These are phyloP conservation scores for Cyclospora cayetanensis DNA, from an alignment of 169 alveolate species.

Conservation along the genomic window DNA sequence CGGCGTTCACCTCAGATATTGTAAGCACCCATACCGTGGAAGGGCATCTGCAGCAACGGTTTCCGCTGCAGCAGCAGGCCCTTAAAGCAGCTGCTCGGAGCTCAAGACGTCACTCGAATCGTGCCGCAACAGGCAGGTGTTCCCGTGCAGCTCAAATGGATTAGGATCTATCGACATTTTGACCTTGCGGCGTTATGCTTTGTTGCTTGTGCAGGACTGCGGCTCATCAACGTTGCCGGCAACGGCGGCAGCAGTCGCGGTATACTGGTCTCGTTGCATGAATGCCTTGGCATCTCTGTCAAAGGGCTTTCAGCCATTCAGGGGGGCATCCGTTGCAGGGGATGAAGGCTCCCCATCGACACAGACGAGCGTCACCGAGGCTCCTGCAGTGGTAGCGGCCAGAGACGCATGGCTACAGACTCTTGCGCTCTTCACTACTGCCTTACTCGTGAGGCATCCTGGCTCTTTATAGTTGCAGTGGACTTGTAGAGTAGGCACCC, in stretches of 20 bases:
- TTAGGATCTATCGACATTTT: too few relatives aligned
- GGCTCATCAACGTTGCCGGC: neutral
- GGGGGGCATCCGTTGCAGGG: neutral
- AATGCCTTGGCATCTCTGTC: conserved; percentile 57
- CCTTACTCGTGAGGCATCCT: conserved; percentile 40
- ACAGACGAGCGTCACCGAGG: neutral
- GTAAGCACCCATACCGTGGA: neutral
- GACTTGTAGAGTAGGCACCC: too few relatives aligned
- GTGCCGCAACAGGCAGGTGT: too few relatives aligned
- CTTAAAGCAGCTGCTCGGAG: too few relatives aligned
- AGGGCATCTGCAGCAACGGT: neutral
- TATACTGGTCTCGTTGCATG: conserved; percentile 49
- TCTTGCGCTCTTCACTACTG: conserved; percentile 22
- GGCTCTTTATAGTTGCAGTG: too few relatives aligned
- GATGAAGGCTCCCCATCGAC: neutral
- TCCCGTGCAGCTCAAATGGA: too few relatives aligned
- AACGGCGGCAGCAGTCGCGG: neutral
- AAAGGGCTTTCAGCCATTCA: conserved; percentile 55
- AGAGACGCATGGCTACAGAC: conserved; percentile 34
- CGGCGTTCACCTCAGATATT: conserved; percentile 24
- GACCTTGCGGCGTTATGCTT: too few relatives aligned
- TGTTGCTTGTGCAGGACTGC: too few relatives aligned
- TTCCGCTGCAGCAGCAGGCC: neutral
- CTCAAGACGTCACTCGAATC: too few relatives aligned
- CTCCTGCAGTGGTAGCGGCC: neutral